A percentile compares a stretch with the other conserved stretches of the same genome.
Conservation (phyloP, 1,284 basidiomycete species). For the Xerocomus nothofagi region DNA sequence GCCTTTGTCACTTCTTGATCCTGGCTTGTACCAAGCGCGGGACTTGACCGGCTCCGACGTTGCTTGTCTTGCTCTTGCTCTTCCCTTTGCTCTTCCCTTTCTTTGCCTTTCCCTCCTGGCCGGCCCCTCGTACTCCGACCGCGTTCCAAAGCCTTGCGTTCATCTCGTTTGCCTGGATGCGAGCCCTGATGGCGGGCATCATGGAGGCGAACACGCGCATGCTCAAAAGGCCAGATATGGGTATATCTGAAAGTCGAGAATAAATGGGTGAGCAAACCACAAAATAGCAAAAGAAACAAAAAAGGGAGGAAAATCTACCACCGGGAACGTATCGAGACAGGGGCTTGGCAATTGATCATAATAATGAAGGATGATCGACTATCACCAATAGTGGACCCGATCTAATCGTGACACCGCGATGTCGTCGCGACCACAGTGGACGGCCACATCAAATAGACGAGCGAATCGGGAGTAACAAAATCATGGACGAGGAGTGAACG, state of each 20-base stretch:
- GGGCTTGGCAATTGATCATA: too few relatives aligned
- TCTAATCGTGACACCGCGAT: not conserved
- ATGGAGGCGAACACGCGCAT: slow-evolving; percentile 79
- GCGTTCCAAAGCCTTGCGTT: slow-evolving; percentile 18
- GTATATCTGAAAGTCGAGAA: slow-evolving; percentile 58
- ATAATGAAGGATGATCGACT: slow-evolving; percentile 13
- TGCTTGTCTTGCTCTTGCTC: slow-evolving; percentile 10
- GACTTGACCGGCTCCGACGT: slow-evolving; percentile 27
- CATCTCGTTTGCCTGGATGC: slow-evolving; percentile 27
- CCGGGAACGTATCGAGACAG: not conserved
- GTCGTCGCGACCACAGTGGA: not conserved
- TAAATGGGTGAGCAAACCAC: slow-evolving; percentile 5
- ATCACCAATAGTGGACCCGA: not conserved
- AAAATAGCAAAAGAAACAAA: not conserved
- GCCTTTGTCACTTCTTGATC: not conserved
- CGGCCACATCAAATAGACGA: not conserved
- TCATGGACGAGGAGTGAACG: not conserved
- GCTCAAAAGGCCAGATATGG: slow-evolving; percentile 97
- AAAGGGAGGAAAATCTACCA: not conserved
- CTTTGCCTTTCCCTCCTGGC: slow-evolving; percentile 8
- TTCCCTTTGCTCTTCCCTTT: slow-evolving; percentile 8
- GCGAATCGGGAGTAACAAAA: not conserved
- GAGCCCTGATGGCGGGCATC: slow-evolving; percentile 36
- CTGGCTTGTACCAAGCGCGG: slow-evolving; percentile 9
- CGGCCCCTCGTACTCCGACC: slow-evolving; percentile 14